phyloP scores from a whole-genome alignment of 306 rosid species.

The Vigna mungo region DNA sequence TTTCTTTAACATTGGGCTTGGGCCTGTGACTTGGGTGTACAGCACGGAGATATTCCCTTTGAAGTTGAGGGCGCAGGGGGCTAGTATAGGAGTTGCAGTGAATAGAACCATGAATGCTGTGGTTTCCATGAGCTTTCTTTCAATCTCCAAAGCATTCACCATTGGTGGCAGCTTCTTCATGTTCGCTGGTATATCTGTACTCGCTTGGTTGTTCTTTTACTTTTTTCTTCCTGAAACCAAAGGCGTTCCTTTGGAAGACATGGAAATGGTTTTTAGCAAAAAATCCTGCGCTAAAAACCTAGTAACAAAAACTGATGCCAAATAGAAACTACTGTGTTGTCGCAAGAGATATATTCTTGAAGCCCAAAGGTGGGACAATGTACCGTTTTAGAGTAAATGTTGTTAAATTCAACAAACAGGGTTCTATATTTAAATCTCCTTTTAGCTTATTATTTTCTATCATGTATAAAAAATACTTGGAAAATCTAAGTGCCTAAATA shows the following conservation, averaged over 20 bases:
- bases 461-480: too few relatives aligned
- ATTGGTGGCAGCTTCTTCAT: constrained; percentile 82
- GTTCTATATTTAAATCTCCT: neutral
- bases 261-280: constrained; percentile 64
- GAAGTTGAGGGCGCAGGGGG: constrained; percentile 79
- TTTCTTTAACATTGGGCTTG: constrained; percentile 75
- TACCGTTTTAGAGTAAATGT: neutral
- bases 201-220: constrained; percentile 76
- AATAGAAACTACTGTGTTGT: neutral
- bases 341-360: neutral
- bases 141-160: constrained; percentile 70
- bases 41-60: constrained; percentile 80
- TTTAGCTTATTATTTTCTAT: too few relatives aligned
- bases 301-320: neutral
- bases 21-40: constrained; percentile 85
- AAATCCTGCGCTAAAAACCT: neutral
- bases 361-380: too few relatives aligned
- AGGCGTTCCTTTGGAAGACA: constrained; percentile 78
- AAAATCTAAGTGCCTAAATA: too few relatives aligned
- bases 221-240: constrained; percentile 81
- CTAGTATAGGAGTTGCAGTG: constrained; percentile 76
- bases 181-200: constrained; percentile 65
- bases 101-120: constrained; percentile 70
- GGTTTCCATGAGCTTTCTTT: constrained; percentile 69
- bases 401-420: neutral